Base-by-base conservation (phyloP, 805 yeast species). In the Lipomyces orientalis region DNA sequence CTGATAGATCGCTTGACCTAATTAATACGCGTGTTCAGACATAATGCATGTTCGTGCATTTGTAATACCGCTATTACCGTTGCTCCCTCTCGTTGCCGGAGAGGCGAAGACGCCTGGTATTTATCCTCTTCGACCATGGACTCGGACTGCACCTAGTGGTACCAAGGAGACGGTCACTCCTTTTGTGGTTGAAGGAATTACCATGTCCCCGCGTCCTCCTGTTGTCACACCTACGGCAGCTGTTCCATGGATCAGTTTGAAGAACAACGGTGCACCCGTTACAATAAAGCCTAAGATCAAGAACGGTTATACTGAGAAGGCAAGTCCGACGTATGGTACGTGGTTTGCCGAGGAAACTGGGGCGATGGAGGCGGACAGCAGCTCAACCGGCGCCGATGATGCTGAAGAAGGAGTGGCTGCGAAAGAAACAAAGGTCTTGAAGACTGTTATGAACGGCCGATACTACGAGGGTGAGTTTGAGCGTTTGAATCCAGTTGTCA, bases 171-270 rank as follows among this genome's bases (percentile, higher is more conserved):
- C 90, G 37, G 89, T 87, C 35, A 81, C 83, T 0, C 91, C 91
- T 3, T 85, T 89, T 0, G 87, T 87, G 29, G 82, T 88, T 70
- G 88, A 83, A 14, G 89, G 89, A 22, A 85, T 88, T 68, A 87
- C 90, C 0, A 85, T 88, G 75, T 81, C 84, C 64, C 87, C 87
- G 34, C 81, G 82, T 64, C 87, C 87, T 2, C 75, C 78, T 19
- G 69, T 64, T 7, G 73, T 67, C n/a, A 75, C 76, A 8, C 73
- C 72, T 16, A 82, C 88, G 71, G 89, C 90, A 9, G 83, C 91
- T 70, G 87, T 87, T 67, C 92, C 91, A 8, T 92, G 97, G 97
- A 81, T 92, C 52, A 85, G 91, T 1, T 81, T 92, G 75, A 85
- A 91, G 66, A 87, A 88, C 70, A 86, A 88, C 68, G 97, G 97